phyloP scores from a whole-genome alignment of 2,329 filamentous ascomycete species.

The Aureobasidium musti region DNA sequence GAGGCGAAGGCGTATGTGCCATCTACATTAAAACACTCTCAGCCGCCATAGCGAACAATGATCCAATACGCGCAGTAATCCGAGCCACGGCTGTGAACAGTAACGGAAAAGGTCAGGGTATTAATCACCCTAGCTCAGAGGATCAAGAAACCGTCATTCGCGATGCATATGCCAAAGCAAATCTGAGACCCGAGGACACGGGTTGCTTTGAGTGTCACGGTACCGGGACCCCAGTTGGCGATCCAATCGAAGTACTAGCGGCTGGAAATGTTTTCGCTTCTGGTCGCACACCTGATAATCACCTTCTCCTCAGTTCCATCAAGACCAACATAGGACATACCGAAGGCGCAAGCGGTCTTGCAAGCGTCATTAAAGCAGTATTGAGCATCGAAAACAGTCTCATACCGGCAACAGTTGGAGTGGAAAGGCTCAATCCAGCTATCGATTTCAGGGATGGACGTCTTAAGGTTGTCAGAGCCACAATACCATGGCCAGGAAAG shows the following conservation, averaged over 20 bases:
- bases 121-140: slow-evolving; percentile 44
- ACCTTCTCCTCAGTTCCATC: slow-evolving; percentile 37
- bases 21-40: slow-evolving; percentile 52
- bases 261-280: slow-evolving; percentile 28
- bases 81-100: slow-evolving; percentile 42
- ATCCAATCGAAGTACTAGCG: slow-evolving; percentile 36
- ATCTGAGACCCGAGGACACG: slow-evolving; percentile 33
- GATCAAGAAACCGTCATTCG: slow-evolving; percentile 45
- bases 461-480: not conserved
- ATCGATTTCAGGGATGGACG: not conserved
- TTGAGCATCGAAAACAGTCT: slow-evolving; percentile 35
- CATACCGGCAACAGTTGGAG: slow-evolving; percentile 34
- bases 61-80: slow-evolving; percentile 48
- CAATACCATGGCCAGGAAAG: not conserved
- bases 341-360: slow-evolving; percentile 53
- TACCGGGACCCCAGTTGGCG: slow-evolving; percentile 37
- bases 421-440: not conserved
- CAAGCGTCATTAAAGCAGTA: slow-evolving; percentile 40
- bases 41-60: slow-evolving; percentile 51
- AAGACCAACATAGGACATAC: slow-evolving; percentile 50
- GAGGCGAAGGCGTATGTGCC: slow-evolving; percentile 56
- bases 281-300: not conserved
- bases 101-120: slow-evolving; percentile 45
- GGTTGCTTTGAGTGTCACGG: slow-evolving; percentile 37
- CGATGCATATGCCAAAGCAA: slow-evolving; percentile 43